Evolutionary conservation across 2,329 filamentous ascomycete species (phyloP).

Genomic region (Coniochaeta sp.): DNA sequence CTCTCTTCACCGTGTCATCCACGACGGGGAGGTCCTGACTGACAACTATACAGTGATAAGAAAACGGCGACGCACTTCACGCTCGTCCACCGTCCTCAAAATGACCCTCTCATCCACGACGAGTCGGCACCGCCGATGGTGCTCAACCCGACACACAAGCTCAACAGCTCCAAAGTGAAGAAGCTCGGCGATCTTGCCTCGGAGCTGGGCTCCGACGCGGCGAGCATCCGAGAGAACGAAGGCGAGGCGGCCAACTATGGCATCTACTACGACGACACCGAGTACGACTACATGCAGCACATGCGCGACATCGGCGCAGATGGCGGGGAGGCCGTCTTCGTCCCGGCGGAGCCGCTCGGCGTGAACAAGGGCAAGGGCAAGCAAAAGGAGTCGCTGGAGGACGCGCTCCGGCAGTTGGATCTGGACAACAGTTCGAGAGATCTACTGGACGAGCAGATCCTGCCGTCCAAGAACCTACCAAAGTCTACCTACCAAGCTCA

Average conservation of each 20-base stretch:
- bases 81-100: constrained; percentile 91
- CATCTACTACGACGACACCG: constrained; percentile 88
- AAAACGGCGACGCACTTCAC: constrained; percentile 89
- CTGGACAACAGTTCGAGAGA: constrained; percentile 46
- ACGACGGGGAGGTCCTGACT: constrained; percentile 13
- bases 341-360: constrained; percentile 62
- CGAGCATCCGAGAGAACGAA: constrained; percentile 74
- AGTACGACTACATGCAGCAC: constrained; percentile 99
- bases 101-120: constrained; percentile 96
- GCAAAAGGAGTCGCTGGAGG: constrained; percentile 72
- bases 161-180: constrained; percentile 48
- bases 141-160: constrained; percentile 59
- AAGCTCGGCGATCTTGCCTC: constrained; percentile 68
- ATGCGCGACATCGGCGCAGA: constrained; percentile 77
- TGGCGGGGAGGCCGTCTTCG: constrained; percentile 71
- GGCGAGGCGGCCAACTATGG: constrained; percentile 93
- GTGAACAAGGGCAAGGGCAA: constrained; percentile 63
- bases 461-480: constrained; percentile 73
- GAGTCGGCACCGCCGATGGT: constrained; percentile 82
- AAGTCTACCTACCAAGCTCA: constrained; percentile 82
- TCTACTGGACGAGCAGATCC: constrained; percentile 64
- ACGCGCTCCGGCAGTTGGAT: constrained; percentile 63
- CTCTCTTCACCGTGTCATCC: not conserved
- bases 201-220: constrained; percentile 63
- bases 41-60: constrained; percentile 54